Evolutionary conservation across 1,284 basidiomycete species (phyloP), one percentile per base, ranked within the genome.

Genomic region (Austropuccinia psidii): DNA sequence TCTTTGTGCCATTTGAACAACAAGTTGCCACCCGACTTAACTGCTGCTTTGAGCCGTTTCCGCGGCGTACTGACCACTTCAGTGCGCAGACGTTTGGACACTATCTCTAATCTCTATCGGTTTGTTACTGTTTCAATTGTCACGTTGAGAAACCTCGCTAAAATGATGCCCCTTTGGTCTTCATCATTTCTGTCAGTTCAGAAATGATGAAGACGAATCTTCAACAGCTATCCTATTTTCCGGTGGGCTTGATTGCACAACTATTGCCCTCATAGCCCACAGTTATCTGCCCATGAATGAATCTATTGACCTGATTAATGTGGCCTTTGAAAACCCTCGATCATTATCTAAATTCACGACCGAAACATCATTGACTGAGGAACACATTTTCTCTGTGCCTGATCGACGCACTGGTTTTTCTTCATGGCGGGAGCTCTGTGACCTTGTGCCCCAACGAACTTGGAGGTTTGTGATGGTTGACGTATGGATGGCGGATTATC

Each of bases 271-370:
- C 76, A 82, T 98, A 0, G 89, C 91, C 0, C 86, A 94, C 78
- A 91, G 90, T 67, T 86, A 89, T 78, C 78, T 92, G 31, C 87
- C 90, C 1, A 70, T 81, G 6, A 83, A 85, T 45, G 90, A 93
- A 79, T 88, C 92, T 0, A 93, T 99, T 69, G 95, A 99, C 78
- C 83, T 99, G 0, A 83, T 99, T 27, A 98, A 98, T 78, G 93
- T 99, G 3, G 92, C 91, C 0, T 98, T 99, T 77, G 91, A 96
- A 79, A 96, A 96, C 78, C 91, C 92, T 11, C 86, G 90, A 3
- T 88, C 89, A 79, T 83, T 86, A 29, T 61, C 61, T 24, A 54
- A 52, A 27, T 4, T 39, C 6, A 57, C 47, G 31, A 74, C 76
- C 9, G n/a, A 52, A 6, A 39, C 50, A 9, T 47, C 45, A 21